phyloP scores from a whole-genome alignment of 2,329 filamentous ascomycete genomes.

The Cadophora sp. region DNA sequence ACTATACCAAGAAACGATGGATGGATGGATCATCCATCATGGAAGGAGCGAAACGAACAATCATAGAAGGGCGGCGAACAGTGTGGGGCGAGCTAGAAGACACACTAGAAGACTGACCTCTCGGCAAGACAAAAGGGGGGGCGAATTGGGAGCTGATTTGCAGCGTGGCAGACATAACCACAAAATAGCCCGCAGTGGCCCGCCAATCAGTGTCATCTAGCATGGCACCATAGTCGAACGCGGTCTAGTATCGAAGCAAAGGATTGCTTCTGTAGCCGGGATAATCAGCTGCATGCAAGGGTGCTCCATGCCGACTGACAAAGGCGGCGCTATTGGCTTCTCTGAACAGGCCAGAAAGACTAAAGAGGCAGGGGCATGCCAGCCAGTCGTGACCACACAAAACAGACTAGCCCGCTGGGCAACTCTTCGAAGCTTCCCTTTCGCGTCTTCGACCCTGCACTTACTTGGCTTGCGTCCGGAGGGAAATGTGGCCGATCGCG shows the following conservation, averaged over 20 bases:
- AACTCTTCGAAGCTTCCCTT: conserved; percentile 17
- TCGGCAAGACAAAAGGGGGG: conserved; percentile 17
- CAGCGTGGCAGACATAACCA: not conserved
- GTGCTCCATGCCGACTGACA: conserved; percentile 16
- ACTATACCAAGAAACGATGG: not conserved
- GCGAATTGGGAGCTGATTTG: conserved; percentile 20
- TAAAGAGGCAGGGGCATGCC: not conserved
- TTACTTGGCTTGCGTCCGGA: conserved; percentile 2
- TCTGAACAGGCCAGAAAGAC: conserved; percentile 7
- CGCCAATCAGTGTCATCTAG: not conserved
- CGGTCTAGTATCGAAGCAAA: conserved; percentile 30
- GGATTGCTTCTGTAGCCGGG: conserved; percentile 23
- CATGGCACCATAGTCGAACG: not conserved
- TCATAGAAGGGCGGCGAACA: conserved; percentile 19
- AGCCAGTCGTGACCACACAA: conserved; percentile 14
- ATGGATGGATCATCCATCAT: not conserved
- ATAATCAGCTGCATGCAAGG: conserved; percentile 4
- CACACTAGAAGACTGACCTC: conserved; percentile 24
- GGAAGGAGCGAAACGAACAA: too few species aligned
- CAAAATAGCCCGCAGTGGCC: not conserved
- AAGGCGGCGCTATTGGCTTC: conserved; percentile 22
- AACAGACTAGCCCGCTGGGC: conserved; percentile 21
- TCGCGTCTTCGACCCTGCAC: conserved; percentile 1
- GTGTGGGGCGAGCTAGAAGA: conserved; percentile 22
- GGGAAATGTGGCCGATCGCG: conserved; percentile 24